A percentile compares a stretch with the other conserved stretches of the same genome.
Evolutionary conservation across 495 filamentous ascomycete genomes (phyloP).

Genomic region (Chaetomium tenue): DNA sequence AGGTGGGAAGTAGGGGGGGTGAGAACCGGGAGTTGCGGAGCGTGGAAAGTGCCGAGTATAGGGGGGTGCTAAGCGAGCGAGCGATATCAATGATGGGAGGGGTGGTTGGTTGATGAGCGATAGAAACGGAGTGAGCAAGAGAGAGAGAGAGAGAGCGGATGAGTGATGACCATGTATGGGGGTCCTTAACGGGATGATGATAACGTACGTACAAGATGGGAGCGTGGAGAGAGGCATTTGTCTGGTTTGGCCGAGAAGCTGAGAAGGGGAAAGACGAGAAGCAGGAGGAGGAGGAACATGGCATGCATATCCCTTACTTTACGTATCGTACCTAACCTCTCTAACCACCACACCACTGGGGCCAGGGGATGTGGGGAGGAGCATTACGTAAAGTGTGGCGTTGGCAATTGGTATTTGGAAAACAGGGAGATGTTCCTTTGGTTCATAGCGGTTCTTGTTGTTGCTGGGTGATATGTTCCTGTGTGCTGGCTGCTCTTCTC

Average conservation of each 20-base stretch:
- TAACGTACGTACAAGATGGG: neutral
- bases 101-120: no score
- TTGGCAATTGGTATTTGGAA: neutral
- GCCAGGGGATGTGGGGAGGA: neutral
- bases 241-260: neutral
- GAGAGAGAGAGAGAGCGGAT: neutral
- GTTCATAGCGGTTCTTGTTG: neutral
- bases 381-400: neutral
- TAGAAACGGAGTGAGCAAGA: neutral
- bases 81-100: no score
- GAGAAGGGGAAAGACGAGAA: neutral
- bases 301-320: neutral
- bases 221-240: neutral
- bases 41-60: no score
- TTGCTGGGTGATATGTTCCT: neutral
- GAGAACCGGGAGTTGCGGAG: no score
- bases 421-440: neutral
- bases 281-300: neutral
- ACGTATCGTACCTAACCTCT: neutral
- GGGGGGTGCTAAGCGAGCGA: no score
- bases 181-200: no score
- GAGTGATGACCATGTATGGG: neutral
- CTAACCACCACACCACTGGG: neutral
- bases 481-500: no score
- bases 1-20: no score